Base-by-base conservation (phyloP, 805 yeast species). In the Myxozyma vanderwaltii region DNA sequence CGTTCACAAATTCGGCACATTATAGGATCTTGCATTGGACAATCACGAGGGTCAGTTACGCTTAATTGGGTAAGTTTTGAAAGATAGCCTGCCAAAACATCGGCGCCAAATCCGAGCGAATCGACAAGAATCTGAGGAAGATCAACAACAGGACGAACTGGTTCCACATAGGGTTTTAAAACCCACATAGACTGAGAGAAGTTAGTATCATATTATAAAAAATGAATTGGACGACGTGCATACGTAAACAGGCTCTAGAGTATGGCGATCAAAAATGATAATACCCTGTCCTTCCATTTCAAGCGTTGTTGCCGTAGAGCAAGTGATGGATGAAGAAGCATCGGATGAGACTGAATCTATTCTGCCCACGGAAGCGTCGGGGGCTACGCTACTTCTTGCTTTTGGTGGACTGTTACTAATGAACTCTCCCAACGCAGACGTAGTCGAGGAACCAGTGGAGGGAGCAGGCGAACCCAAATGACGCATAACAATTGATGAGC, bases 221-320 rank as follows among this genome's bases (percentile, higher is more conserved):
- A 19, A 31, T 23, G 10, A 46, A 31, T 24, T 2, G 17, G 21
- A 4, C 12, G 17, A 35, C 13, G 48, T n/a, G 59, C 71, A 27
- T 59, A 68, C 69, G 71, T 90, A 95, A 0, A 86, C 78, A 0
- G 92, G 91, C 38, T 80, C 70, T 15, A 80, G 77, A 0, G 84
- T 78, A 38, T 75, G 75, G 1, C 78, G 72, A 69, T 86, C 88
- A 63, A 84, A 87, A 7, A 94, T 86, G 21, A 92, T 72, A 8
- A 94, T 86, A 2, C 99, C 99, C 69, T 92, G 97, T 0, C 97
- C 98, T 72, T 92, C 98, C 40, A 91, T 75, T 65, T 89, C 92
- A 1, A 73, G 27, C 10, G 56, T 44, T 33, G 31, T 48, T 12
- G 44, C 17, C 7, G 43, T 7, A 31, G 29, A 10, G 19, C 36